Conservation (phyloP, 1,284 basidiomycete species). For the Fomitopsis palustris region DNA sequence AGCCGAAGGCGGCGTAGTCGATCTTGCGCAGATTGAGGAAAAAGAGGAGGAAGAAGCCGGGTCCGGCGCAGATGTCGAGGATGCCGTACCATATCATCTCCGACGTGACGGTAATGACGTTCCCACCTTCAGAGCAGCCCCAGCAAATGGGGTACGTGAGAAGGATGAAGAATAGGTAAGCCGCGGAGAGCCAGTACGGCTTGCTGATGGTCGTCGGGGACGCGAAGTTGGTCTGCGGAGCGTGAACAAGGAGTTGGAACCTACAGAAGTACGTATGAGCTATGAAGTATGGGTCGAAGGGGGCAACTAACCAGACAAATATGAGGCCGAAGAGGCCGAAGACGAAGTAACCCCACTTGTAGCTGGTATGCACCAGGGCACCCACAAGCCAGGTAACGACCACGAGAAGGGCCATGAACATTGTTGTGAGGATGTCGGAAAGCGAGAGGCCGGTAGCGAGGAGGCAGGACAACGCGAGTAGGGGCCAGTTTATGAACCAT, state of each 20-base stretch:
- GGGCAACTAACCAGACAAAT: constrained; percentile 39
- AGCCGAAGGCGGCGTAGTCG: constrained; percentile 20
- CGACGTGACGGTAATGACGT: constrained; percentile 38
- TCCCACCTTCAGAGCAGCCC: constrained; percentile 43
- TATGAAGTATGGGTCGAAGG: too few relatives aligned
- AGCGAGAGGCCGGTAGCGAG: constrained; percentile 46
- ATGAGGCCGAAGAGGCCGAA: constrained; percentile 41
- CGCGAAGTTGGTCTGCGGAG: constrained; percentile 28
- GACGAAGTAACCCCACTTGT: constrained; percentile 47
- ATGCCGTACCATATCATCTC: constrained; percentile 56
- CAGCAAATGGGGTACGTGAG: constrained; percentile 47
- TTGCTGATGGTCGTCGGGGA: constrained; percentile 30
- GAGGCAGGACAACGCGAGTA: constrained; percentile 46
- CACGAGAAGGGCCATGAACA: constrained; percentile 47
- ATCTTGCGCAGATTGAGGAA: constrained; percentile 24
- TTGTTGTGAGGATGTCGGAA: constrained; percentile 42
- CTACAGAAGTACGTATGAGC: constrained; percentile 24
- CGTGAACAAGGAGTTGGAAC: constrained; percentile 26
- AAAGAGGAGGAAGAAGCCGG: constrained; percentile 36
- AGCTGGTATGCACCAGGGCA: constrained; percentile 40
- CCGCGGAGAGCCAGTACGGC: constrained; percentile 37
- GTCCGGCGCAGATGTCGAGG: constrained; percentile 52
- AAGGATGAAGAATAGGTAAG: constrained; percentile 45
- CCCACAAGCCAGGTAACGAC: constrained; percentile 48
- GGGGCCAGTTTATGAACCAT: constrained; percentile 51